Evolutionary conservation across 2,329 filamentous ascomycete genomes (phyloP), one percentile per base, ranked within the genome.

Genomic region (Raffaelea deltoideospora): DNA sequence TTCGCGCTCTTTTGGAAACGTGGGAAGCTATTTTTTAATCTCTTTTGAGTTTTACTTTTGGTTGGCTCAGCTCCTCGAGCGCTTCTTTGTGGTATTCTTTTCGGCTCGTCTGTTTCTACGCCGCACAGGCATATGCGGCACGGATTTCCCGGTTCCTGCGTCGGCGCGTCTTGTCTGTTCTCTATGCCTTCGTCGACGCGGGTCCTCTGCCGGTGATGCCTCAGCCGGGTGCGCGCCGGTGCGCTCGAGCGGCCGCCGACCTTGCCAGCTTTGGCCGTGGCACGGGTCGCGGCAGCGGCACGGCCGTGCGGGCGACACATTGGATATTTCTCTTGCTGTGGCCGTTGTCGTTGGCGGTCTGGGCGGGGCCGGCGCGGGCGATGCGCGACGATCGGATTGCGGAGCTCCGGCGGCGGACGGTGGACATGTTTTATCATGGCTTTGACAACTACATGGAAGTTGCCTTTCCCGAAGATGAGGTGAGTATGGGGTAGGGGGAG

Each of bases 401-500:
- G 34, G 59, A 67, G 47, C 55, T 79, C 48, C 66, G 74, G 37
- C 64, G 62, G 45, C 67, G 75, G 40, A 76, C 73, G 10, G 69
- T 76, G 40, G 69, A 83, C 47, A 85, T 96, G 69, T 96, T 96
- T 64, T 94, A 93, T 57, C 90, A 98, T 65, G 90, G 90, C 41
- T 96, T 78, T 62, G 77, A 87, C 59, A 93, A 88, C 57, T 98
- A 98, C 63, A 90, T 95, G 77, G 61, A 72, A 45, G 69, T 93
- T 57, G 90, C 87, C 40, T 98, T 95, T 52, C 90, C 90, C 11
- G 90, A 96, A 57, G 90, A 98, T 52, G 90, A 90, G 70, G 74
- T 76, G 54, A 35, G 51, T 31, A n/a, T n/a, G n/a, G n/a, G n/a
- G n/a, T n/a, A n/a, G n/a, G n/a, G n/a, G n/a, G n/a, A n/a, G n/a